A percentile compares a stretch with the other conserved stretches of the same genome.
These are phyloP conservation scores for Pleurotus tuoliensis DNA, from an alignment of 768 basidiomycete genomes.

Conservation along the genomic window DNA sequence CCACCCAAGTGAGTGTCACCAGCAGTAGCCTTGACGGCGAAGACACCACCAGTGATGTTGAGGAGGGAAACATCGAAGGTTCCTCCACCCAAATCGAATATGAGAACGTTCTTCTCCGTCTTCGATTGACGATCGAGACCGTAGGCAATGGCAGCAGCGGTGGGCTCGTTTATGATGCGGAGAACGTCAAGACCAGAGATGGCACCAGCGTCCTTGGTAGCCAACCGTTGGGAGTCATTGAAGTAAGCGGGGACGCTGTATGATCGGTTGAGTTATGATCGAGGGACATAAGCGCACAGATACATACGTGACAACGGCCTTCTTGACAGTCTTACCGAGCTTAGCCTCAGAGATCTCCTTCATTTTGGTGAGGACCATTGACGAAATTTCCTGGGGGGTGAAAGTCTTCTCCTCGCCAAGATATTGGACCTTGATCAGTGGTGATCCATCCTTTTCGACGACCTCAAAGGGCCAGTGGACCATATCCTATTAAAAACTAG, in stretches of 20 bases:
- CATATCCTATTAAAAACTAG: conserved; percentile 62
- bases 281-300: conserved; percentile 8
- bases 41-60: conserved; percentile 96
- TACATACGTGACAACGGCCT: conserved; percentile 93
- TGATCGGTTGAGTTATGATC: conserved; percentile 10
- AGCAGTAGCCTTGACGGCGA: conserved; percentile 97
- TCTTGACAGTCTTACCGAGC: conserved; percentile 76
- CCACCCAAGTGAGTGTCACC: conserved; percentile 98
- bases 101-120: conserved; percentile 92
- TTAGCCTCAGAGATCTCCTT: conserved; percentile 98
- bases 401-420: conserved; percentile 93
- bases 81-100: conserved; percentile 98
- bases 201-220: conserved; percentile 95
- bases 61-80: conserved; percentile 97
- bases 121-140: conserved; percentile 93
- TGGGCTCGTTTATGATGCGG: conserved; percentile 99
- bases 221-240: conserved; percentile 98
- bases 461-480: conserved; percentile 93
- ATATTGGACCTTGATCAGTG: conserved; percentile 86
- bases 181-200: conserved; percentile 94
- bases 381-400: conserved; percentile 96
- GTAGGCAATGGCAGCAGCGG: conserved; percentile 97
- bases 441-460: conserved; percentile 82
- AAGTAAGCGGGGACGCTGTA: conserved; percentile 91
- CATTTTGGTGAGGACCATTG: conserved; percentile 98